Evolutionary conservation across 768 basidiomycete genomes (phyloP), one percentile per base, ranked within the genome.

Genomic region (Russula sp.): DNA sequence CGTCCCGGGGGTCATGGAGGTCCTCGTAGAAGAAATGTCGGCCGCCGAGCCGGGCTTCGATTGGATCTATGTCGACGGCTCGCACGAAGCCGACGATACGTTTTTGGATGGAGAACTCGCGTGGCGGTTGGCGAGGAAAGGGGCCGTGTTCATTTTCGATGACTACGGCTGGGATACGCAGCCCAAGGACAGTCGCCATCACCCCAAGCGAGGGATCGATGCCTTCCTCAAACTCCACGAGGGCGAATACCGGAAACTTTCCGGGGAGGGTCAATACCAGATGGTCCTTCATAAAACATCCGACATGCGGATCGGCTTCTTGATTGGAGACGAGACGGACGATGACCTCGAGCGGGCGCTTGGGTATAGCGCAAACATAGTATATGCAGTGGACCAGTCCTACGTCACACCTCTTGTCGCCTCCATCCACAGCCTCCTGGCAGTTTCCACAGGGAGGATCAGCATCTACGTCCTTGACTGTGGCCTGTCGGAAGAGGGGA

Each of bases 1-100:
- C 68, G 66, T 80, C 55, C 81, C 83, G 0, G 82, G 77, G 2
- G 70, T 84, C 42, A 79, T 77, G 73, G 73, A 66, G 20, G 66
- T 84, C 32, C 70, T 85, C 37, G 67, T 71, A 52, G 82, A 85
- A 68, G 81, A 80, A 70, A 77, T 77, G 62, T 48, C 55, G 1
- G 63, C 66, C 20, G 64, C 47, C 0, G 37, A 69, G 1, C 72
- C 78, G 18, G 84, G 83, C 2, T 85, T 80, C 64, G 81, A 84
- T 64, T 85, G 81, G 79, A 72, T 84, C 16, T 85, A 85, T 65
- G 69, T 85, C 51, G 83, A 84, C 60, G 83, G 84, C 4, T 83
- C 82, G 7, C 83, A 84, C 68, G 78, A 80, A 57, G 81, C 84
- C 8, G 81, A 82, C 63, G 84, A 85, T 65, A 84, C 82, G 0